phyloP scores from a whole-genome alignment of 2,329 filamentous ascomycete species.

The Venturia asperata region DNA sequence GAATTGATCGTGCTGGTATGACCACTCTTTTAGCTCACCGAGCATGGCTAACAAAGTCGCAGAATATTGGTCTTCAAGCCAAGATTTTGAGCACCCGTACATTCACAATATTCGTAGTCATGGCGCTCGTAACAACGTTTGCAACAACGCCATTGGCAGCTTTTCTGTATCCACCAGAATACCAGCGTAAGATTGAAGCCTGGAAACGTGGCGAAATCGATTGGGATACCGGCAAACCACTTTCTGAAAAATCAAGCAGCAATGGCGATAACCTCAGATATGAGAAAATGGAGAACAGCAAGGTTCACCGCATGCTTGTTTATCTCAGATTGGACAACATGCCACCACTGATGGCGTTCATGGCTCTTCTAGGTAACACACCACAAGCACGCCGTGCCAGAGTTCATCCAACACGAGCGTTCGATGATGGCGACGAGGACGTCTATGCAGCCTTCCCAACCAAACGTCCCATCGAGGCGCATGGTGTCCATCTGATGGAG shows the following conservation, averaged over 20 bases:
- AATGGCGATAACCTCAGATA: conserved; percentile 34
- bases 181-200: conserved; percentile 63
- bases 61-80: conserved; percentile 77
- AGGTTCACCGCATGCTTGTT: conserved; percentile 62
- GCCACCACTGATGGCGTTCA: conserved; percentile 71
- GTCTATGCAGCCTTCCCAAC: conserved; percentile 22
- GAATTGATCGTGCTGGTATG: conserved; percentile 87
- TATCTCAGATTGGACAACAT: conserved; percentile 81
- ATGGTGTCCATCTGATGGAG: conserved; percentile 79
- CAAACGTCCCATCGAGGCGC: conserved; percentile 58
- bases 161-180: conserved; percentile 68
- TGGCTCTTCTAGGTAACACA: conserved; percentile 64
- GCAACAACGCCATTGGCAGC: conserved; percentile 70
- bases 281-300: conserved; percentile 45
- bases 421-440: conserved; percentile 24
- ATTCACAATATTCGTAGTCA: conserved; percentile 91
- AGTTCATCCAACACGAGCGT: conserved; percentile 32
- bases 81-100: conserved; percentile 72
- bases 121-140: conserved; percentile 84
- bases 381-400: conserved; percentile 36
- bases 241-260: conserved; percentile 23
- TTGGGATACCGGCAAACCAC: conserved; percentile 62
- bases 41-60: conserved; percentile 13
- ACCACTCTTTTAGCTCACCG: not conserved
- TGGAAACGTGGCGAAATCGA: conserved; percentile 85